Evolutionary conservation across 2,329 filamentous ascomycete species (phyloP).

Genomic region (Orbilia oligospora): DNA sequence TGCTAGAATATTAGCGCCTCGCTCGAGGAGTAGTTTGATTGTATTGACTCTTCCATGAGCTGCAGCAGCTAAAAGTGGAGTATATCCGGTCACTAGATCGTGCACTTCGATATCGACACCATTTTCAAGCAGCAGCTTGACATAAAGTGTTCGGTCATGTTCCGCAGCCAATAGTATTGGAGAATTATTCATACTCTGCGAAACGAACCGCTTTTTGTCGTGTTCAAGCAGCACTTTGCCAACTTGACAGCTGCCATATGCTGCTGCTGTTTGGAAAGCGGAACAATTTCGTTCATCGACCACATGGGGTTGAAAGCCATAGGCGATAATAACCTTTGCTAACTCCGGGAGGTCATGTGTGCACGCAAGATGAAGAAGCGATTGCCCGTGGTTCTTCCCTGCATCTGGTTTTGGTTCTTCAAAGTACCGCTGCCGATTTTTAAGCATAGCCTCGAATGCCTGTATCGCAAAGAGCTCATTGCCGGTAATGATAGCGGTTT

Average conservation of each 20-base stretch:
- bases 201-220: neutral
- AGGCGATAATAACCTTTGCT: neutral
- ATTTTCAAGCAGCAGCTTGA: constrained; percentile 26
- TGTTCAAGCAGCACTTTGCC: neutral
- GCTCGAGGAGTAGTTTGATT: neutral
- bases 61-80: constrained; percentile 19
- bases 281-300: neutral
- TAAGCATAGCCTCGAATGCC: constrained; percentile 23
- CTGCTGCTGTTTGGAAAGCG: neutral
- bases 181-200: neutral
- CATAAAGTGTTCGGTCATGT: constrained; percentile 16
- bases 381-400: neutral
- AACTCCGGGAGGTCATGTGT: neutral
- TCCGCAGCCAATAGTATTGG: constrained; percentile 29
- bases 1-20: neutral
- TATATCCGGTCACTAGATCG: neutral
- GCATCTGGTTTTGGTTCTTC: neutral
- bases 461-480: constrained; percentile 18
- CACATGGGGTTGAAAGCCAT: neutral
- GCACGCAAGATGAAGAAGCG: neutral
- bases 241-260: neutral
- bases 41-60: neutral
- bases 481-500: constrained; percentile 18
- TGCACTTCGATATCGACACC: constrained; percentile 6
- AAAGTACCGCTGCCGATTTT: neutral